These are phyloP conservation scores for Lomentospora prolificans DNA, from an alignment of 2,329 filamentous ascomycete genomes.

Conservation along the genomic window DNA sequence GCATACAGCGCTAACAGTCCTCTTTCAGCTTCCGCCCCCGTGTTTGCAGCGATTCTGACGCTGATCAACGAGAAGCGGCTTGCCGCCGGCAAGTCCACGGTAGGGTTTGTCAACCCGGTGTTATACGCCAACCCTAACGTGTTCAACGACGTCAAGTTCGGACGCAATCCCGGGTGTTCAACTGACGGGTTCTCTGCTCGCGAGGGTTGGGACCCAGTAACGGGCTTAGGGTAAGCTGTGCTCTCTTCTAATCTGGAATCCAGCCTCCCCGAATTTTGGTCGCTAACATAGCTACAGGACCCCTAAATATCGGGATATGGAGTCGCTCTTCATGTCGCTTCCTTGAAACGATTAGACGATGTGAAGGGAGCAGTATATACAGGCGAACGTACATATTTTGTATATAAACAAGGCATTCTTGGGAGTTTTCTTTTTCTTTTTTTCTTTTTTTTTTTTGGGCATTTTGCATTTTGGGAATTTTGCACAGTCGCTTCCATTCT, in stretches of 20 bases:
- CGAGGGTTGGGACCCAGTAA: slow-evolving; percentile 19
- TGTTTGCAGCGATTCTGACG: slow-evolving; percentile 13
- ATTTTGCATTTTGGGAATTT: no score
- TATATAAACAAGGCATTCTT: neutral
- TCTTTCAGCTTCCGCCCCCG: slow-evolving; percentile 11
- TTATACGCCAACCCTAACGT: slow-evolving; percentile 16
- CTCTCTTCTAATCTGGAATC: neutral
- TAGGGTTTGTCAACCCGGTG: slow-evolving; percentile 27
- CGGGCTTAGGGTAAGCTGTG: slow-evolving; percentile 14
- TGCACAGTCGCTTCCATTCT: neutral
- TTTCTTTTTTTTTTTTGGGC: neutral
- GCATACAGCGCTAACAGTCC: neutral
- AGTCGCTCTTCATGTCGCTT: slow-evolving; percentile 12
- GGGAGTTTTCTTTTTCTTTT: neutral
- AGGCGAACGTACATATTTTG: slow-evolving; percentile 3
- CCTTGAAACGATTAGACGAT: slow-evolving; percentile 8
- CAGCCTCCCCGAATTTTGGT: neutral
- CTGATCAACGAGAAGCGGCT: slow-evolving; percentile 26
- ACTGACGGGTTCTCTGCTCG: slow-evolving; percentile 17
- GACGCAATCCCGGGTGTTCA: slow-evolving; percentile 18
- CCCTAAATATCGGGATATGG: slow-evolving; percentile 13
- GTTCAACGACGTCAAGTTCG: slow-evolving; percentile 17
- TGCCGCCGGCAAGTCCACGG: slow-evolving; percentile 20
- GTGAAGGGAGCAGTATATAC: no score
- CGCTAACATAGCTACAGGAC: slow-evolving; percentile 9